phyloP scores from a whole-genome alignment of 176 grass and related monocot species.

The Tuctoria greenei region DNA sequence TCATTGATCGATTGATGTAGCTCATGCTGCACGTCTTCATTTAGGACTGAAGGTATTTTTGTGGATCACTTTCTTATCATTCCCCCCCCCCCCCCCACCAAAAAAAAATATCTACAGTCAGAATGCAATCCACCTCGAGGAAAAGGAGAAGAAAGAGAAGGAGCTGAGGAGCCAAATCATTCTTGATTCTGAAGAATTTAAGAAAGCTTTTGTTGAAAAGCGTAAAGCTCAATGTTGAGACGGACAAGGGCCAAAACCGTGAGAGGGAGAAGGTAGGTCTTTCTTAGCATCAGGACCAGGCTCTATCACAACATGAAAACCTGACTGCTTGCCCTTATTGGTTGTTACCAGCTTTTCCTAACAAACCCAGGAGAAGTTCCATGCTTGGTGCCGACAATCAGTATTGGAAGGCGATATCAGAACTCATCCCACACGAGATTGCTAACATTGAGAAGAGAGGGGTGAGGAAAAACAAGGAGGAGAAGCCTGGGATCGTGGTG shows the following conservation, averaged over 20 bases:
- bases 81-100: no score
- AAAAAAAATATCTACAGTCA: constrained; percentile 39
- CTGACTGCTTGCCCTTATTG: not conserved
- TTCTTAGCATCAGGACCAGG: not conserved
- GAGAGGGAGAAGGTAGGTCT: constrained; percentile 73
- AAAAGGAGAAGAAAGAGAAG: constrained; percentile 83
- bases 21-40: not conserved
- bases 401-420: constrained; percentile 93
- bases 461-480: constrained; percentile 70
- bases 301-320: not conserved
- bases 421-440: constrained; percentile 85
- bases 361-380: constrained; percentile 84
- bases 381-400: constrained; percentile 64
- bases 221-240: constrained; percentile 65
- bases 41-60: no score
- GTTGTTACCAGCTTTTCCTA: constrained; percentile 53
- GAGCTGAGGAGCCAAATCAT: constrained; percentile 70
- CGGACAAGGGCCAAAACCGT: constrained; percentile 65
- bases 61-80: no score
- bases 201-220: constrained; percentile 76
- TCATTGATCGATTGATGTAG: not conserved
- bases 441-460: constrained; percentile 79
- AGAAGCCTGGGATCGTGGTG: constrained; percentile 66
- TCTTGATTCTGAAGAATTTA: constrained; percentile 65
- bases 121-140: constrained; percentile 72